These are phyloP conservation scores for Zymoseptoria pseudotritici DNA, from an alignment of 2,329 filamentous ascomycete genomes.

Conservation along the genomic window DNA sequence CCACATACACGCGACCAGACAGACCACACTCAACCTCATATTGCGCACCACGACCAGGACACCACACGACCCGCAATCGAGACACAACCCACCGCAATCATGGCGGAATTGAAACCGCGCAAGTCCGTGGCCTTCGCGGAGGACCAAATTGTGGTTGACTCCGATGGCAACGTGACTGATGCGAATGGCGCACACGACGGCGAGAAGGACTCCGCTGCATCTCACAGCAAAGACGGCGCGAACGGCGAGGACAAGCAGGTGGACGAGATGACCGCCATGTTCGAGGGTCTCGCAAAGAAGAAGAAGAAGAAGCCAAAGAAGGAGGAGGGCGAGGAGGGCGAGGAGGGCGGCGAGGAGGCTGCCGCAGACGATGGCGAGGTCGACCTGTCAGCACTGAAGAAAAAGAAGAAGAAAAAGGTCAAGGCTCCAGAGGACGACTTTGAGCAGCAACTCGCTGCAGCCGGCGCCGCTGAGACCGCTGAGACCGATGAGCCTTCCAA, in stretches of 20 bases:
- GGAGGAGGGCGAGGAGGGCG: conserved; percentile 20
- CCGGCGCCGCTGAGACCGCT: conserved; percentile 47
- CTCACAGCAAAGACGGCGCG: conserved; percentile 49
- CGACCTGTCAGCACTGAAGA: conserved; percentile 64
- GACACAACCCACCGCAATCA: conserved; percentile 36
- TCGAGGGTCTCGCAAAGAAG: conserved; percentile 43
- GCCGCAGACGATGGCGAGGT: conserved; percentile 54
- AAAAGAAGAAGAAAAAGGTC: conserved; percentile 68
- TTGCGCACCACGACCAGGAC: not conserved
- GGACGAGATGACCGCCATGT: conserved; percentile 32
- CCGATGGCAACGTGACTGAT: conserved; percentile 77
- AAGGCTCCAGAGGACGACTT: conserved; percentile 55
- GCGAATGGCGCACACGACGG: conserved; percentile 59
- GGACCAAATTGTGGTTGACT: conserved; percentile 78
- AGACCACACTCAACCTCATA: not conserved
- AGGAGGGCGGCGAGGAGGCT: conserved; percentile 36
- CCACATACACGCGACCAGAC: not conserved
- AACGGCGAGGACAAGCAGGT: conserved; percentile 23
- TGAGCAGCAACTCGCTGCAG: conserved; percentile 58
- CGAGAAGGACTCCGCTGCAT: conserved; percentile 72
- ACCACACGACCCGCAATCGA: conserved; percentile 1
- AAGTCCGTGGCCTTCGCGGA: conserved; percentile 94
- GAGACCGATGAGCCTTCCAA: conserved; percentile 49
- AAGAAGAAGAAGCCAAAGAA: conserved; percentile 63
- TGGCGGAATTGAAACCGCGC: conserved; percentile 58